Evolutionary conservation across 495 filamentous ascomycete genomes (phyloP).

Genomic region (Aspergillus baeticus): DNA sequence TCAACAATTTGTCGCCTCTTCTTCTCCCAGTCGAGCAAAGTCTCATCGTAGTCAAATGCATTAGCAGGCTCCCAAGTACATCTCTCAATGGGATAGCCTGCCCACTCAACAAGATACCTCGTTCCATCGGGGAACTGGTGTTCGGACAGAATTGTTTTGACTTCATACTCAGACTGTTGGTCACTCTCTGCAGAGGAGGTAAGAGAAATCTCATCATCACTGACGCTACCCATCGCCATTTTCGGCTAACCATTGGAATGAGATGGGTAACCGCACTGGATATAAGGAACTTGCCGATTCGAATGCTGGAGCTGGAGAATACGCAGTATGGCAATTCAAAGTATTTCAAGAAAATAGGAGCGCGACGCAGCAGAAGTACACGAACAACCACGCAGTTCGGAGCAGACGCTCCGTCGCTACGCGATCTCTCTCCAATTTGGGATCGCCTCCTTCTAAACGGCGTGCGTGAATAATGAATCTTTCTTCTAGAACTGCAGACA

Average conservation of each 20-base stretch:
- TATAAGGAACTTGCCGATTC: not conserved
- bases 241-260: not conserved
- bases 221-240: conserved; percentile 24
- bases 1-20: conserved; percentile 43
- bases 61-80: conserved; percentile 65
- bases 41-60: conserved; percentile 47
- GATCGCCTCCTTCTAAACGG: not conserved
- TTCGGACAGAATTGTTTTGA: conserved; percentile 52
- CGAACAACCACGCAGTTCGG: not conserved
- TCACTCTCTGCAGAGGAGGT: conserved; percentile 55
- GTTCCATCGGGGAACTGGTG: conserved; percentile 30
- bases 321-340: not conserved
- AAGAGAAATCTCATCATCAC: conserved; percentile 60
- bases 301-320: conserved; percentile 6
- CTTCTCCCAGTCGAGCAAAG: conserved; percentile 53
- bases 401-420: not conserved
- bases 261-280: not conserved
- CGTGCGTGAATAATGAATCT: not conserved
- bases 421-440: not conserved
- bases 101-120: conserved; percentile 67
- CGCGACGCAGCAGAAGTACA: not conserved
- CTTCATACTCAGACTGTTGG: conserved; percentile 35
- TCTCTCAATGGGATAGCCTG: conserved; percentile 54
- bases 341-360: not conserved
- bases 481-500: not conserved